These are phyloP conservation scores for Carpinus fangiana DNA, from an alignment of 306 rosid genomes.

Conservation along the genomic window DNA sequence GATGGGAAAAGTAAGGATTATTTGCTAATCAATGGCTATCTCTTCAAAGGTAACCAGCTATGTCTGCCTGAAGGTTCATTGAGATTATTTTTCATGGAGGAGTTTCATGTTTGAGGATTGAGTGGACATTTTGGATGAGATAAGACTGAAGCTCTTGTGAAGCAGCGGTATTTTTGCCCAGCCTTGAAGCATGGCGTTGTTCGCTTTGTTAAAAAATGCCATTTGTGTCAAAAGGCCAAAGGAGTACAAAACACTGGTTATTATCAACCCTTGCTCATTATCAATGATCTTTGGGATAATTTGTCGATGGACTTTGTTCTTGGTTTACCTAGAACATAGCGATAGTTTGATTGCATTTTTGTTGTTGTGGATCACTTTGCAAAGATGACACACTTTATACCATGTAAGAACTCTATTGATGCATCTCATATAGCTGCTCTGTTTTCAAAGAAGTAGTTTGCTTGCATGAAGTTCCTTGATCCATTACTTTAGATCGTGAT, in stretches of 20 bases:
- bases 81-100: neutral
- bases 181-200: neutral
- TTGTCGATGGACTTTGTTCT: slow-evolving; percentile 6
- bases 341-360: neutral
- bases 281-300: neutral
- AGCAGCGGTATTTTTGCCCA: neutral
- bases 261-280: neutral
- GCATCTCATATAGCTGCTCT: neutral
- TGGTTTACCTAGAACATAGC: neutral
- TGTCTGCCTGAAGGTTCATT: neutral
- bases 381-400: slow-evolving; percentile 7
- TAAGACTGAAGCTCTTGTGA: slow-evolving; percentile 1
- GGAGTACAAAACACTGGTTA: neutral
- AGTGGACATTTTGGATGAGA: neutral
- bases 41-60: neutral
- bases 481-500: slow-evolving; percentile 11
- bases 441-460: neutral
- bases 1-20: neutral
- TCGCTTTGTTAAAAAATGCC: neutral
- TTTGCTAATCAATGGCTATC: neutral
- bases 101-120: neutral
- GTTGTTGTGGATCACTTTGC: slow-evolving; percentile 3
- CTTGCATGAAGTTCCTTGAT: neutral
- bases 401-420: neutral
- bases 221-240: neutral